Evolutionary conservation across 2,329 filamentous ascomycete species (phyloP), one percentile per base, ranked within the genome.

Genomic region (Xylariaceae sp.): DNA sequence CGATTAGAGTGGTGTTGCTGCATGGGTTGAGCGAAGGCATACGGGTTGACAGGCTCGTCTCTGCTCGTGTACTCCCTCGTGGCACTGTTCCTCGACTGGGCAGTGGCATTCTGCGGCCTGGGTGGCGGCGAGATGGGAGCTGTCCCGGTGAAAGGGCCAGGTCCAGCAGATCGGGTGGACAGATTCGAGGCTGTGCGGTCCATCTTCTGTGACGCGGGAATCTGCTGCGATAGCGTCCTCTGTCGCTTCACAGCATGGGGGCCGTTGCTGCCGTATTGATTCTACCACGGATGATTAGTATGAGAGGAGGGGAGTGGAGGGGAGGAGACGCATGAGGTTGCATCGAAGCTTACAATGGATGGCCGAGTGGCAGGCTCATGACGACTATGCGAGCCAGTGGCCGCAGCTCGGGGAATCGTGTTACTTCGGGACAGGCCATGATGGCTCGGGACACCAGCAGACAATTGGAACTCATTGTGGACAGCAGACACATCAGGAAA

Each of bases 181-280:
- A 63, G 59, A 49, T 62, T 67, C 30, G 71, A 74, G 12, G 60
- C 56, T 40, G 62, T 66, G 42, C 72, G 69, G 51, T 64, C 62
- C 71, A 74, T 75, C 46, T 60, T 58, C 22, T 64, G 60, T 1
- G 63, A 58, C 8, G 57, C 46, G 11, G 57, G 51, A 7, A 41
- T 37, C 41, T 65, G 59, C 37, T 63, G 64, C 22, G 61, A 61
- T 61, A 63, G 59, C 45, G 61, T 61, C 36, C 62, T 58, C 37
- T 53, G 52, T 47, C 59, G 57, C 48, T 63, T 64, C 30, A 61
- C 43, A 42, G 56, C 54, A 41, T 57, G 59, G 36, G 49, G 49
- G 41, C 44, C 43, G 37, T 56, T 50, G 39, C 45, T 43, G n/a
- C n/a, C n/a, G 31, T 48, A 46, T 34, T 54, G 57, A 30, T 54